phyloP scores from a whole-genome alignment of 208 protist species.

The Acanthamoeba lenticulata region DNA sequence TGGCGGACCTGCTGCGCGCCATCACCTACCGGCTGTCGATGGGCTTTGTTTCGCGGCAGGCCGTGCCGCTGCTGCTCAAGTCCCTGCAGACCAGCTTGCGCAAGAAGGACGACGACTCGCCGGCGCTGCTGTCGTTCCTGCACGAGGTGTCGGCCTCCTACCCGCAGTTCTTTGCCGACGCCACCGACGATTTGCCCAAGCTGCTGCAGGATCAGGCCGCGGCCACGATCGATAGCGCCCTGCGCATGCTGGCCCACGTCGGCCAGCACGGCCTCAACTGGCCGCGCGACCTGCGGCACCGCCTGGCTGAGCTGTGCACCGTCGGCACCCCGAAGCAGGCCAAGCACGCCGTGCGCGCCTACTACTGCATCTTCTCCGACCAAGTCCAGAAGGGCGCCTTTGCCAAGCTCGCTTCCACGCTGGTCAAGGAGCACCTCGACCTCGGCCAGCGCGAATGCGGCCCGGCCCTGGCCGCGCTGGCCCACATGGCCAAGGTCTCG shows the following conservation, averaged over 20 bases:
- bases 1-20: not conserved
- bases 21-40: conserved; percentile 31
- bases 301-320: not conserved
- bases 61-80: not conserved
- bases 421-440: not conserved
- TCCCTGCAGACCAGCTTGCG: not conserved
- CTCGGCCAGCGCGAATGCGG: conserved; percentile 30
- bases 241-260: conserved; percentile 26
- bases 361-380: conserved; percentile 21
- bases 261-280: conserved; percentile 47
- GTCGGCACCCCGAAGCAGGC: not conserved
- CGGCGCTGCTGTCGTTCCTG: conserved; percentile 15
- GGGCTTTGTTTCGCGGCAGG: conserved; percentile 1
- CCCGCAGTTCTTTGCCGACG: conserved; percentile 3
- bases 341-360: conserved; percentile 37
- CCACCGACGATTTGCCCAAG: not conserved
- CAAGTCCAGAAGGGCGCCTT: not conserved
- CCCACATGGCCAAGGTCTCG: conserved; percentile 22
- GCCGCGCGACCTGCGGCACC: not conserved
- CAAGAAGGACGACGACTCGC: not conserved
- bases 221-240: not conserved
- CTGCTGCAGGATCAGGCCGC: conserved; percentile 13
- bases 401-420: not conserved
- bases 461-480: not conserved
- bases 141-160: conserved; percentile 44